phyloP scores from a whole-genome alignment of 2,329 filamentous ascomycete genomes.

The Davidsoniella australis region DNA sequence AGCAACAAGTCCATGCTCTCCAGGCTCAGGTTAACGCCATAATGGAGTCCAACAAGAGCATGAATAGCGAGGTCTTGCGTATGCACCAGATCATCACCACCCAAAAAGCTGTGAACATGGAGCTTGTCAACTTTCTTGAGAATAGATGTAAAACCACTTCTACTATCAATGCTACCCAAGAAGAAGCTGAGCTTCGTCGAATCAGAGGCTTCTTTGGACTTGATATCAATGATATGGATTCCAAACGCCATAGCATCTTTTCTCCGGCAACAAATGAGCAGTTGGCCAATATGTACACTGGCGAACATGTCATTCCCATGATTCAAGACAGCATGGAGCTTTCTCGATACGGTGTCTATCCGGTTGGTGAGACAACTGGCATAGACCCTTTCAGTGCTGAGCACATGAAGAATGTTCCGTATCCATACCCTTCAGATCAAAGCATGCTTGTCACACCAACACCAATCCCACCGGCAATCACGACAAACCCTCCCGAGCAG shows the following conservation, averaged over 20 bases:
- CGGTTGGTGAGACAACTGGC: slow-evolving; percentile 74
- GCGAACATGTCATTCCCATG: slow-evolving; percentile 22
- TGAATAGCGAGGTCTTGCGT: slow-evolving; percentile 43
- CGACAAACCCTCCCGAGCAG: neutral
- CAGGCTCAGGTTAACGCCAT: slow-evolving; percentile 75
- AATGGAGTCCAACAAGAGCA: slow-evolving; percentile 41
- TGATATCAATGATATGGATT: slow-evolving; percentile 1
- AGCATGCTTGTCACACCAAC: slow-evolving; percentile 3
- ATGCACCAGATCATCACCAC: slow-evolving; percentile 42
- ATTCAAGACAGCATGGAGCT: slow-evolving; percentile 39
- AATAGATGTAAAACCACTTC: slow-evolving; percentile 10
- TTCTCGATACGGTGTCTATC: slow-evolving; percentile 58
- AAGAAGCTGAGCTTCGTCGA: slow-evolving; percentile 28
- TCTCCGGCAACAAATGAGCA: slow-evolving; percentile 8
- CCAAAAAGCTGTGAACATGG: slow-evolving; percentile 31
- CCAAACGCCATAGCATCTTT: slow-evolving; percentile 10
- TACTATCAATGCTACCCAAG: slow-evolving; percentile 9
- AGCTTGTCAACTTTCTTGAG: slow-evolving; percentile 36
- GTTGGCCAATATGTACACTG: slow-evolving; percentile 8
- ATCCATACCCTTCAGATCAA: slow-evolving; percentile 34
- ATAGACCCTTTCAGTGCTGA: slow-evolving; percentile 92
- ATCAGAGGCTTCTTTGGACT: slow-evolving; percentile 24
- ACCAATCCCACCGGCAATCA: neutral
- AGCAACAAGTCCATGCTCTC: slow-evolving; percentile 37
- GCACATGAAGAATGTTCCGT: slow-evolving; percentile 87